These are phyloP conservation scores for Bruguiera gymnorhiza DNA, from an alignment of 345 rosid species.

Conservation along the genomic window DNA sequence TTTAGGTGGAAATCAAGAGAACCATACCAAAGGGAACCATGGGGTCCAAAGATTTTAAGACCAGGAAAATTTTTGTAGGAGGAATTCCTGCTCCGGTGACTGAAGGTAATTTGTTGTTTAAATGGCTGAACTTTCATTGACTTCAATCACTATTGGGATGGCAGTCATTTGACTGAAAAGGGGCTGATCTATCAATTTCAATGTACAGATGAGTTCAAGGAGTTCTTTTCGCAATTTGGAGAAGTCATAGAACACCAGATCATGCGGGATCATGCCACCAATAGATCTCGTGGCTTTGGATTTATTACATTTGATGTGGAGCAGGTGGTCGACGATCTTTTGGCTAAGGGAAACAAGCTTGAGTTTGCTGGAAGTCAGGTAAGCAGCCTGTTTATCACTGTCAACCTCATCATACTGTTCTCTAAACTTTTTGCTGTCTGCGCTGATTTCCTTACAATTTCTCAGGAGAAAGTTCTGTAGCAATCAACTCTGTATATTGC, in stretches of 20 bases:
- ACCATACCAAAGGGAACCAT: slow-evolving; percentile 84
- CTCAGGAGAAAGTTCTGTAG: neutral
- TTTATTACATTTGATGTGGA: slow-evolving; percentile 31
- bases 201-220: slow-evolving; percentile 30
- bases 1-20: slow-evolving; percentile 88
- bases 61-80: slow-evolving; percentile 91
- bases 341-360: slow-evolving; percentile 28
- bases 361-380: slow-evolving; percentile 35
- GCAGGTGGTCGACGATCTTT: slow-evolving; percentile 26
- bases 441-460: neutral
- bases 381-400: neutral
- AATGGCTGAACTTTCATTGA: neutral
- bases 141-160: neutral
- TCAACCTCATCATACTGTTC: neutral
- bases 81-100: slow-evolving; percentile 77
- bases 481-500: no score
- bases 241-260: slow-evolving; percentile 32
- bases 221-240: slow-evolving; percentile 32
- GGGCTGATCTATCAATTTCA: neutral
- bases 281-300: slow-evolving; percentile 38
- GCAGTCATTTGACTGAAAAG: neutral
- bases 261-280: slow-evolving; percentile 33
- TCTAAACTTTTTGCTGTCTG: neutral
- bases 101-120: slow-evolving; percentile 47
- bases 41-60: slow-evolving; percentile 69